Evolutionary conservation across 1,139 yeast species (phyloP), one percentile per base, ranked within the genome.

Genomic region (Saccharomyces hybrid): DNA sequence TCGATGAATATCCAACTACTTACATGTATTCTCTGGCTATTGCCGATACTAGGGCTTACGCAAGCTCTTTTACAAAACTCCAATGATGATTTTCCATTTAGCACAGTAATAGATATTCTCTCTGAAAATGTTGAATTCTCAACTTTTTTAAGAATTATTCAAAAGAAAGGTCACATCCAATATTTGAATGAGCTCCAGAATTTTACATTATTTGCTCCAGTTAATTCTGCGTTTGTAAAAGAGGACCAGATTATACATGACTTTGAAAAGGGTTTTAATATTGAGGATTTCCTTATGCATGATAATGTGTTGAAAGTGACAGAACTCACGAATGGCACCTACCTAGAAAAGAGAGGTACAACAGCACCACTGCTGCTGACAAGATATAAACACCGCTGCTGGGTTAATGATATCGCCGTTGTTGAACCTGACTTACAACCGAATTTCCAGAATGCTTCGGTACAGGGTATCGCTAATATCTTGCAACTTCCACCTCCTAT

Each of bases 121-220:
- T 87, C 96, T 0, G 71, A 82, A 4, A 80, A 85, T 56, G 86
- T 83, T 0, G 85, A 88, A 64, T 91, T 84, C 70, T 84, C 95
- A 27, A 77, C 78, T 51, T 82, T 91, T 56, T 71, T 91, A 25
- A 73, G 84, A 50, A 73, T 81, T 28, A 63, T 91, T 3, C 97
- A 91, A 66, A 72, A 79, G 51, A 75, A 77, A 48, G 95, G 85
- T 11, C 71, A 87, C 57, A 74, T 93, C 0, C 95, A 95, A 1
- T 70, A 73, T 34, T 69, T 93, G 51, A 91, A 89, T 67, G 73
- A 74, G 41, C 70, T 86, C 57, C 73, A 75, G 41, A 86, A 90
- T 66, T 78, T 85, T 52, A 89, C 98, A 0, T 71, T 91, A 20
- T 68, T 89, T 48, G 97, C 97, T 0, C 97, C 98, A 0, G 79